Base-by-base conservation (phyloP, 768 basidiomycete species). In the Hemileccinum impolitum region DNA sequence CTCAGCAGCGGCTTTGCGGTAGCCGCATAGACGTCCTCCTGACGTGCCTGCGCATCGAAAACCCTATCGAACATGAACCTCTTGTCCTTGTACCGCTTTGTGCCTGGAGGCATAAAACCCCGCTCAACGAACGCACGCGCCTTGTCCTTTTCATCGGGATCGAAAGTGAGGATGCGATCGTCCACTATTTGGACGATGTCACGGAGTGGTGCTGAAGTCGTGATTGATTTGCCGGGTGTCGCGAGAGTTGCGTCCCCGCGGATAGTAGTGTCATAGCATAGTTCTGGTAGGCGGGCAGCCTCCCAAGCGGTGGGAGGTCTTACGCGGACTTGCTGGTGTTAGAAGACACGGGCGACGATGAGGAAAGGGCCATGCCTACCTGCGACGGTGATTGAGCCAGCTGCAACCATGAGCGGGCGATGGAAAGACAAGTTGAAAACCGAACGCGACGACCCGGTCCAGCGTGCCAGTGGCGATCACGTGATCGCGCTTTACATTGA, bases 41-140 rank as follows among this genome's bases (percentile, higher is more conserved):
- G 96, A 17, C 74, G 75, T 38, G 89, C 80, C 40, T 87, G 81
- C 62, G 85, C 82, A 55, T 84, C 79, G 63, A 96, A 95, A 35
- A 99, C 94, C 46, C 78, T 81, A 69, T 99, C 96, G 67, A 98
- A 99, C 78, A 95, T 92, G 72, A 96, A 99, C 55, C 94, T 80
- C 64, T 87, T 87, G 71, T 98, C 94, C 68, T 97, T 97, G 75
- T 95, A 94, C 54, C 94, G 81, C 66, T 93, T 94, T 37, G 89
- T 90, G 39, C 91, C 86, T 0, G 89, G 88, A 32, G 88, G 88
- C 58, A 90, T 59, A 60, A 91, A 91, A 8, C 91, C 90, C 14
- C 89, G 79, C 64, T 92, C 89, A 52, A 88, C 77, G 66, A 94
- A 93, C 1, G 90, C 81, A 34, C 78, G 77, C 23, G 87, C 78